Percentiles rank a stretch among this genome's conserved stretches.
Conservation (phyloP, 805 yeast species). For the Metschnikowia reukaufii region DNA sequence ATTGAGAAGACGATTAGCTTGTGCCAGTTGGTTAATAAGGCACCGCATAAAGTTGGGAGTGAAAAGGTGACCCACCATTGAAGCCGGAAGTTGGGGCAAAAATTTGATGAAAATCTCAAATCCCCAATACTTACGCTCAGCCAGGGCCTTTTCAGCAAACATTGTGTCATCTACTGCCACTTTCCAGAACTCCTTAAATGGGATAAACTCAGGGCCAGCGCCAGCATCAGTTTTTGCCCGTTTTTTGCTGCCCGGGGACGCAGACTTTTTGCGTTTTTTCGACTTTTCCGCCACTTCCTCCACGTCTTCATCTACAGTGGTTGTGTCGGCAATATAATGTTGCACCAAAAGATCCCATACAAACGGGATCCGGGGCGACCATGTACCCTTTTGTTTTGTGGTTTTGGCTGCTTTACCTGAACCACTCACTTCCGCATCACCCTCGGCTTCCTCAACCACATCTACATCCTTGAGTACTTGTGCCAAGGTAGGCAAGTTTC, state of each 20-base stretch:
- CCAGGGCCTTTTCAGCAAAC: conserved; percentile 73
- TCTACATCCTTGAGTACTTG: conserved; percentile 63
- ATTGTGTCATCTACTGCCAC: conserved; percentile 75
- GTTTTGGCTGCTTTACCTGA: conserved; percentile 20
- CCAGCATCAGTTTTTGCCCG: conserved; percentile 15
- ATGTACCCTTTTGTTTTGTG: conserved; percentile 58
- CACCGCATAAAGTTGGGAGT: conserved; percentile 70
- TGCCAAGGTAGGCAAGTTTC: conserved; percentile 61
- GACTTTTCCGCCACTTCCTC: too few relatives aligned
- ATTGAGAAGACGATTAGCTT: conserved; percentile 62
- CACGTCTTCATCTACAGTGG: too few relatives aligned
- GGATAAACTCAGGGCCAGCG: conserved; percentile 34
- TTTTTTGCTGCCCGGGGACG: conserved; percentile 24
- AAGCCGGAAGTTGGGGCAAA: conserved; percentile 25
- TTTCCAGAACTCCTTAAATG: conserved; percentile 70
- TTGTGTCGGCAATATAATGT: conserved; percentile 43
- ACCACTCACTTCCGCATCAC: conserved; percentile 26
- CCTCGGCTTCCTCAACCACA: conserved; percentile 37
- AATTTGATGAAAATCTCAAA: conserved; percentile 65
- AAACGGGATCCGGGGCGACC: conserved; percentile 75
- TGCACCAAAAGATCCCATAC: conserved; percentile 67
- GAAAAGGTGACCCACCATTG: conserved; percentile 37
- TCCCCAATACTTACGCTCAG: conserved; percentile 86
- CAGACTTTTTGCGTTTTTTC: conserved; percentile 30
- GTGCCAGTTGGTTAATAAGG: conserved; percentile 73